A percentile compares a stretch with the other conserved stretches of the same genome.
Evolutionary conservation across 2,329 filamentous ascomycete genomes (phyloP).

Genomic region (Colletotrichum filicis): DNA sequence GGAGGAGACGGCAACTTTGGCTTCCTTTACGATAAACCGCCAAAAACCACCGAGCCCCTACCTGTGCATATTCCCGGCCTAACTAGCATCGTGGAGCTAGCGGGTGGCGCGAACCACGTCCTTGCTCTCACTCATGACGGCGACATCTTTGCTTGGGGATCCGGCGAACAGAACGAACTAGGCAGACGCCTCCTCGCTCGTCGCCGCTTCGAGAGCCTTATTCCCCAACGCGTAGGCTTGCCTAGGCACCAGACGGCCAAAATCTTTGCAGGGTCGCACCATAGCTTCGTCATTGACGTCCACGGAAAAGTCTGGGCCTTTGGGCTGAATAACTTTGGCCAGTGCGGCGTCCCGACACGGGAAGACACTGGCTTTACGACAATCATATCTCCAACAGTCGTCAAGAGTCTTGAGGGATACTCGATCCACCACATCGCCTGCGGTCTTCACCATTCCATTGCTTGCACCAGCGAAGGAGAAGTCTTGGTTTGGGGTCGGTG

Average conservation of each 20-base stretch:
- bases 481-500: slow-evolving; percentile 60
- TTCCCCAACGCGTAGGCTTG: slow-evolving; percentile 49
- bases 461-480: slow-evolving; percentile 52
- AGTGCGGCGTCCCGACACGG: slow-evolving; percentile 65
- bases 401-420: slow-evolving; percentile 64
- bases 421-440: slow-evolving; percentile 68
- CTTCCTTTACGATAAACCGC: slow-evolving; percentile 50
- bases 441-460: slow-evolving; percentile 73
- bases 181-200: slow-evolving; percentile 61
- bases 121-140: slow-evolving; percentile 63
- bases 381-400: slow-evolving; percentile 64
- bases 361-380: slow-evolving; percentile 38
- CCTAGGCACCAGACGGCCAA: slow-evolving; percentile 46
- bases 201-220: slow-evolving; percentile 57
- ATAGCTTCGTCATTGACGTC: slow-evolving; percentile 75
- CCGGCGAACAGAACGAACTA: slow-evolving; percentile 58
- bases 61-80: slow-evolving; percentile 61
- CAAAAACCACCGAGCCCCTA: slow-evolving; percentile 50
- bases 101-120: slow-evolving; percentile 67
- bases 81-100: slow-evolving; percentile 61
- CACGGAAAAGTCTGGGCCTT: slow-evolving; percentile 74
- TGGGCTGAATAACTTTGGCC: slow-evolving; percentile 78
- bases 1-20: slow-evolving; percentile 61
- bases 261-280: slow-evolving; percentile 69
- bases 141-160: slow-evolving; percentile 66